Conservation (phyloP, 768 basidiomycete genomes). For the Hypholoma fasciculare region DNA sequence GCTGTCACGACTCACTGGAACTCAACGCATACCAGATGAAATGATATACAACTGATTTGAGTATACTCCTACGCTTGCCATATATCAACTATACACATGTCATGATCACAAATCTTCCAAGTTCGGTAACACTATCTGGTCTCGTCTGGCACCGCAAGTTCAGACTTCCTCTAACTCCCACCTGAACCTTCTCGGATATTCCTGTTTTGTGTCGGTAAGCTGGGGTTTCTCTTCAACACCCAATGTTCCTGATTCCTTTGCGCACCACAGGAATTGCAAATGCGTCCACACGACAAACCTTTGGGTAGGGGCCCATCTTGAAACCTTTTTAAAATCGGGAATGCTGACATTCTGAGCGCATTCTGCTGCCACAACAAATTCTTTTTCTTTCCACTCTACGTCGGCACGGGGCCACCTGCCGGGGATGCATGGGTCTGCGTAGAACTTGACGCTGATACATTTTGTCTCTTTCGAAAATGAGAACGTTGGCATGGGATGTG, state of each 20-base stretch:
- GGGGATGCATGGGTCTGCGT: not conserved
- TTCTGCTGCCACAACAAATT: not conserved
- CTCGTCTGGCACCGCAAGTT: not conserved
- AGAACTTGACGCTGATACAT: not conserved
- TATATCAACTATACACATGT: no score
- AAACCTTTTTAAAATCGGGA: not conserved
- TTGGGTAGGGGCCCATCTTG: not conserved
- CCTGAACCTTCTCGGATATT: not conserved
- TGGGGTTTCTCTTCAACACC: not conserved
- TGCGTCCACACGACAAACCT: not conserved
- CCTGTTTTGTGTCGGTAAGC: not conserved
- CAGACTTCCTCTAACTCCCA: not conserved
- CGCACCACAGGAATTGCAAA: not conserved
- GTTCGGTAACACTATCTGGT: no score
- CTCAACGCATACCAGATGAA: no score
- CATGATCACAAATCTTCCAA: no score
- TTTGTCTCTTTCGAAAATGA: not conserved
- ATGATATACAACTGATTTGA: no score
- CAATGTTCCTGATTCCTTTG: not conserved
- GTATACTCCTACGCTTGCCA: no score
- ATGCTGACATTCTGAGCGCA: not conserved
- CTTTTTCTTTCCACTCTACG: slow-evolving; percentile 10
- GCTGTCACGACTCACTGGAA: no score
- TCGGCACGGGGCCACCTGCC: slow-evolving; percentile 6
- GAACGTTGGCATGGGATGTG: slow-evolving; percentile 4